Evolutionary conservation across 148 eudicot species (phyloP).

Genomic region (Camellia lanceoleosa): DNA sequence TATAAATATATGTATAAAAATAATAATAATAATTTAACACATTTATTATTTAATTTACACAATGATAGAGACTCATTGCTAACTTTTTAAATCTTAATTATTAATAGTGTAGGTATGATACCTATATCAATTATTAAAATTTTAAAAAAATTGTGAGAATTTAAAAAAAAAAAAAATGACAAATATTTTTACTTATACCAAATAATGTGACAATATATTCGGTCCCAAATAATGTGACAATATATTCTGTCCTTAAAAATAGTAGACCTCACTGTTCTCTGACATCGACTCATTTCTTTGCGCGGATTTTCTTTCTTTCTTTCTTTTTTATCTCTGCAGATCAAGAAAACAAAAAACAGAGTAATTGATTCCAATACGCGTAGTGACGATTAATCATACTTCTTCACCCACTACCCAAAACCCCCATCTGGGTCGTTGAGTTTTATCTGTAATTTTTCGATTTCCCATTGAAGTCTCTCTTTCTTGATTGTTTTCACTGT

Average conservation of each 20-base stretch:
- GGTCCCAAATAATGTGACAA: not conserved
- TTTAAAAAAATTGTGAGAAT: no score
- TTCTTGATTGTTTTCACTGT: not conserved
- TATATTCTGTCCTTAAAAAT: not conserved
- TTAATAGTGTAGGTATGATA: no score
- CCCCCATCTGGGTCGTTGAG: not conserved
- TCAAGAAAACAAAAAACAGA: not conserved
- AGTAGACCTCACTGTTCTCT: not conserved
- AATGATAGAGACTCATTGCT: no score
- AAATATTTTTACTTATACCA: no score
- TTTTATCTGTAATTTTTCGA: not conserved
- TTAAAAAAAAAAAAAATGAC: no score
- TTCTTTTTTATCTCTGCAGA: not conserved
- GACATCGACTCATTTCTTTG: not conserved
- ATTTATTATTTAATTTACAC: no score
- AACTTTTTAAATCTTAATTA: no score
- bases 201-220: not conserved
- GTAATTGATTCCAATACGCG: conserved; percentile 3
- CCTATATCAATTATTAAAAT: no score
- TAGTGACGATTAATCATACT: not conserved
- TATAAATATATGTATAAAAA: no score
- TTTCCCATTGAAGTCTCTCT: not conserved
- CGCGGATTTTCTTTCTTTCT: not conserved
- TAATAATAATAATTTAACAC: no score
- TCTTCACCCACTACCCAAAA: not conserved